Base-by-base conservation (phyloP, 805 yeast genomes). In the Barnettozyma sp. region DNA sequence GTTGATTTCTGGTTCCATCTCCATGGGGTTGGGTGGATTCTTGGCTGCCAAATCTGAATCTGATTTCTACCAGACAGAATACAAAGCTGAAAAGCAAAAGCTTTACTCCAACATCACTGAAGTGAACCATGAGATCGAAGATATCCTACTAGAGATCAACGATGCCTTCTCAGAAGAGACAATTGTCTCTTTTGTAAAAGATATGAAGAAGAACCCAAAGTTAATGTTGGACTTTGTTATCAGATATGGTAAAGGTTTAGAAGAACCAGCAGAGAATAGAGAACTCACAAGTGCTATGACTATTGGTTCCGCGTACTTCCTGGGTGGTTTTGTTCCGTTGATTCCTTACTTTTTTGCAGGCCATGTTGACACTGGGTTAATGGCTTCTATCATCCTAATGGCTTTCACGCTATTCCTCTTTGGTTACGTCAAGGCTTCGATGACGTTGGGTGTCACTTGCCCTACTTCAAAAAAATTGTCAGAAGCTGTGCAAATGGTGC, bases 1-100 rank as follows among this genome's bases (percentile, higher is more conserved):
- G 65, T 74, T 90, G 48, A 94, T 90, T 4, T 83, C 95, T 6
- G 98, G 98, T 33, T 94, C 97, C 30, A 88, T 90, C 35, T 82
- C 95, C 20, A 90, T 90, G 98, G 97, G 98, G 7, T 73, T 90
- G 37, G 98, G 98, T 40, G 98, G 98, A 21, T 90, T 75, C 59
- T 68, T 90, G 38, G 98, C 97, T 21, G 98, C 98, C 28, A 82
- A 81, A 58, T 77, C 88, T 11, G 98, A 90, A 63, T 63, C 70
- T 17, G 90, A 82, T 55, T 82, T 76, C 58, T 82, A 81, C 57
- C 66, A 68, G 35, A 70, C 80, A 15, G 85, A 81, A 56, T 88
- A 82, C 29, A 74, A 72, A 47, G 68, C 72, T 49, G 92, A 83
- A 55, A 82, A 80, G 52, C 68, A 71, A 50, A 68, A 71, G 41